Percentiles rank a stretch among this genome's conserved stretches.
Evolutionary conservation across 495 filamentous ascomycete genomes (phyloP).

Genomic region (Penicillium manginii): DNA sequence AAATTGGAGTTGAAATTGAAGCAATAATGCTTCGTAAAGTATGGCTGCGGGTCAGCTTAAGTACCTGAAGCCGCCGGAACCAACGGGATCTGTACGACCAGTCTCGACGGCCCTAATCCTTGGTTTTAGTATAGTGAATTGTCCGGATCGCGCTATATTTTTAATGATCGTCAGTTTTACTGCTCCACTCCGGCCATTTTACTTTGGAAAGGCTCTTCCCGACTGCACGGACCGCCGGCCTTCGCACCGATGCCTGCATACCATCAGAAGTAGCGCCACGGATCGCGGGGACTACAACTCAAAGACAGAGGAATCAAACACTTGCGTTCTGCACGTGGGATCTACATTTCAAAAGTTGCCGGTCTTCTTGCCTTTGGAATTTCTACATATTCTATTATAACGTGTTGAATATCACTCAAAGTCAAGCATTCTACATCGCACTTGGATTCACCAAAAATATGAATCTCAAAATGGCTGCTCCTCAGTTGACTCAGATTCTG

Average conservation of each 20-base stretch:
- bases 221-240: slow-evolving; percentile 20
- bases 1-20: neutral
- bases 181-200: neutral
- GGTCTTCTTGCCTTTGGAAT: slow-evolving; percentile 10
- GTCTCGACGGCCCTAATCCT: neutral
- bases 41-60: too few species aligned
- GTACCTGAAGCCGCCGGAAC: too few species aligned
- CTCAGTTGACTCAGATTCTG: neutral
- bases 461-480: slow-evolving; percentile 14
- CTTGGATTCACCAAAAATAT: neutral
- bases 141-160: neutral
- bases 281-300: neutral
- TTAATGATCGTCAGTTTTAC: neutral
- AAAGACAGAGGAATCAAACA: slow-evolving; percentile 4
- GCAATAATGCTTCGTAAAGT: neutral
- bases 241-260: slow-evolving; percentile 18
- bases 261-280: slow-evolving; percentile 1
- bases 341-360: neutral
- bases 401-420: neutral
- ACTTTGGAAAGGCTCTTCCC: neutral
- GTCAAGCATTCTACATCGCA: neutral
- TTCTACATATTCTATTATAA: neutral
- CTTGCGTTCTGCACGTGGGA: slow-evolving; percentile 8
- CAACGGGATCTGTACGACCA: neutral
- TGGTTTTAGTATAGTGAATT: neutral